Conservation (phyloP, 2,329 filamentous ascomycete species). For the Myriangium duriaei region DNA sequence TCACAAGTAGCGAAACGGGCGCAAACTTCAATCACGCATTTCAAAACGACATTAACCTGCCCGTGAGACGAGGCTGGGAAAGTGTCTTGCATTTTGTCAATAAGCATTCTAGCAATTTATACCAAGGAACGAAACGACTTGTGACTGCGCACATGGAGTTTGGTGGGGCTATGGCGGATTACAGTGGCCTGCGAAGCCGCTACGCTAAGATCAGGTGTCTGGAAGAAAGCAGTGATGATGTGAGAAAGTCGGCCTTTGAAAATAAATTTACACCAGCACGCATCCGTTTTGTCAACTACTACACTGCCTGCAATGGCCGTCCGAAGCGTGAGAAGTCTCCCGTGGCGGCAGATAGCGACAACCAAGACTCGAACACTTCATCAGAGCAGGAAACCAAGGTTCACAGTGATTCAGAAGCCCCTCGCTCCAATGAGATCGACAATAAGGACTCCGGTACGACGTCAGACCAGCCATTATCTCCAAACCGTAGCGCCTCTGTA, state of each 20-base stretch:
- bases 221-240: slow-evolving; percentile 53
- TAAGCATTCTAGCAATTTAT: slow-evolving; percentile 65
- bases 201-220: slow-evolving; percentile 59
- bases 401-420: neutral
- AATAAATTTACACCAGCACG: slow-evolving; percentile 29
- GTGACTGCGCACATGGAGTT: slow-evolving; percentile 75
- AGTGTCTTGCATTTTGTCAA: slow-evolving; percentile 61
- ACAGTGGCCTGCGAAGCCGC: slow-evolving; percentile 52
- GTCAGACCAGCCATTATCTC: too few relatives aligned
- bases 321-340: slow-evolving; percentile 41
- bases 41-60: slow-evolving; percentile 58
- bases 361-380: neutral
- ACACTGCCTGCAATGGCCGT: slow-evolving; percentile 69
- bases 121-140: slow-evolving; percentile 58
- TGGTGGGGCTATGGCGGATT: slow-evolving; percentile 68
- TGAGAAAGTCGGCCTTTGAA: slow-evolving; percentile 22
- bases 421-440: slow-evolving; percentile 26
- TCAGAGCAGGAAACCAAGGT: neutral
- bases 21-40: slow-evolving; percentile 67
- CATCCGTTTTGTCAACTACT: slow-evolving; percentile 79
- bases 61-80: slow-evolving; percentile 56
- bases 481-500: too few relatives aligned
- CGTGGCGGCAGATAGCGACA: slow-evolving; percentile 16
- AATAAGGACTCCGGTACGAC: slow-evolving; percentile 24
- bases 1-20: slow-evolving; percentile 30